Evolutionary conservation across 2,329 filamentous ascomycete genomes (phyloP).

Genomic region (Plectosphaerella sp.): DNA sequence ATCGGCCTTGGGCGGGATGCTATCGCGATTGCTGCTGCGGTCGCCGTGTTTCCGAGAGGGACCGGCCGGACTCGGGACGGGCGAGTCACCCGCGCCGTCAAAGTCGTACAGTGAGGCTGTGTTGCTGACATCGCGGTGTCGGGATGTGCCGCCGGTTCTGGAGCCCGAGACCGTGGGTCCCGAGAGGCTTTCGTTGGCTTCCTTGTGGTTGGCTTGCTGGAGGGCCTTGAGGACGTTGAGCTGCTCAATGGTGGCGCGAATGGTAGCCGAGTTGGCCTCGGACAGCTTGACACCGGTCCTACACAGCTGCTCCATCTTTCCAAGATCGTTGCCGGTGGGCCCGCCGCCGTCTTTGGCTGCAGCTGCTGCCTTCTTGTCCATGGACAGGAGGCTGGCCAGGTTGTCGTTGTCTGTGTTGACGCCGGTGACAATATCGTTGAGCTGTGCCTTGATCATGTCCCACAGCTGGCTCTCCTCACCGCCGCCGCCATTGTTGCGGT

Average conservation of each 20-base stretch:
- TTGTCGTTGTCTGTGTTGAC: constrained; percentile 39
- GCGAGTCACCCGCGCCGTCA: constrained; percentile 38
- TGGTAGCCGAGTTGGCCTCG: constrained; percentile 29
- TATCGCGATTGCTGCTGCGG: constrained; percentile 42
- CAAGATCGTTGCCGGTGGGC: constrained; percentile 21
- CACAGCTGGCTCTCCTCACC: constrained; percentile 40
- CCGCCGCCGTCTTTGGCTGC: constrained; percentile 29
- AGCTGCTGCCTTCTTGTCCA: constrained; percentile 35
- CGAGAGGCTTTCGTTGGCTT: constrained; percentile 27
- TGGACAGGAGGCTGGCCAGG: constrained; percentile 29
- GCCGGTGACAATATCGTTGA: constrained; percentile 31
- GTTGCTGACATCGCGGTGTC: constrained; percentile 5
- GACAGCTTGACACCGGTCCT: constrained; percentile 36
- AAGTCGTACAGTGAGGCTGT: constrained; percentile 38
- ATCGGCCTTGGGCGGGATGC: constrained; percentile 50
- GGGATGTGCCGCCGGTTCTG: constrained; percentile 9
- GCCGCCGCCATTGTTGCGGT: constrained; percentile 36
- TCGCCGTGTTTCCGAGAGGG: constrained; percentile 27
- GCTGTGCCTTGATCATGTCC: constrained; percentile 33
- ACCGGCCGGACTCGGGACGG: constrained; percentile 37
- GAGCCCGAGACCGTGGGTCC: constrained; percentile 8
- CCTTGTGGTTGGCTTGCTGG: constrained; percentile 31
- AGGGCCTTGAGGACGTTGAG: constrained; percentile 37
- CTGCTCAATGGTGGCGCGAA: constrained; percentile 35
- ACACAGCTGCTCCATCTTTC: constrained; percentile 37